phyloP scores from a whole-genome alignment of 176 grass and related monocot species.

The Ananas comosus region DNA sequence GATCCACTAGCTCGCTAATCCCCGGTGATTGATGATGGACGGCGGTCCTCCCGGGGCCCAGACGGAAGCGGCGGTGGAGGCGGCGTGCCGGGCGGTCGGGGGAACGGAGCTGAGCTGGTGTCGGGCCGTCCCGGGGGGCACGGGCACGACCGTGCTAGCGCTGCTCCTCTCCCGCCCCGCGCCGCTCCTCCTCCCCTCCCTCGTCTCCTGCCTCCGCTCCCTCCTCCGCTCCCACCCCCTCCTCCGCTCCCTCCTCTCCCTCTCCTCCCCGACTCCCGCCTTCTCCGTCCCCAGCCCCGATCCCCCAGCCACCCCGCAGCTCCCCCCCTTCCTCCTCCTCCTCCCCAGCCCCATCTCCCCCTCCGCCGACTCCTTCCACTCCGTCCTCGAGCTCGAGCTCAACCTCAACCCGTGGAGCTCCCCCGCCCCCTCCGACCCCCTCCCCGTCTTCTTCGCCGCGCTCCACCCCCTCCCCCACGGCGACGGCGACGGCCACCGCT shows the following conservation, averaged over 20 bases:
- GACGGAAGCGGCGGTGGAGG: too few species aligned
- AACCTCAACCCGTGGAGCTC: slow-evolving; percentile 63
- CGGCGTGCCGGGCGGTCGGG: slow-evolving; percentile 18
- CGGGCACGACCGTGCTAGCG: slow-evolving; percentile 61
- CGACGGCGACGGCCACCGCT: neutral
- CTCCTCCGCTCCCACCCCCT: slow-evolving; percentile 51
- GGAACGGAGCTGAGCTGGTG: slow-evolving; percentile 67
- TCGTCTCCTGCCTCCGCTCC: slow-evolving; percentile 33
- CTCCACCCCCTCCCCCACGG: slow-evolving; percentile 40
- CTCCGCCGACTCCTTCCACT: slow-evolving; percentile 26
- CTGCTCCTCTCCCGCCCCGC: slow-evolving; percentile 39
- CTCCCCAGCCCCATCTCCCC: neutral
- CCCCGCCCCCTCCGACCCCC: slow-evolving; percentile 9
- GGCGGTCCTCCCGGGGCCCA: too few species aligned
- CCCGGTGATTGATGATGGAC: too few species aligned
- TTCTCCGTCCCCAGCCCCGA: slow-evolving; percentile 24
- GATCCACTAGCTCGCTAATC: too few species aligned
- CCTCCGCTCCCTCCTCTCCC: slow-evolving; percentile 43
- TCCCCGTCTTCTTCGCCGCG: slow-evolving; percentile 47
- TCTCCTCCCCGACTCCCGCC: slow-evolving; percentile 23
- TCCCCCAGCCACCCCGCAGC: neutral
- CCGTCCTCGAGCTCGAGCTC: slow-evolving; percentile 74
- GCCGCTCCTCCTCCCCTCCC: neutral
- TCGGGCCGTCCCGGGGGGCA: slow-evolving; percentile 67
- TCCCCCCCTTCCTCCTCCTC: neutral